A percentile compares a stretch with the other conserved stretches of the same genome.
These are phyloP conservation scores for Amanita molliuscula DNA, from an alignment of 768 basidiomycete species.

Conservation along the genomic window DNA sequence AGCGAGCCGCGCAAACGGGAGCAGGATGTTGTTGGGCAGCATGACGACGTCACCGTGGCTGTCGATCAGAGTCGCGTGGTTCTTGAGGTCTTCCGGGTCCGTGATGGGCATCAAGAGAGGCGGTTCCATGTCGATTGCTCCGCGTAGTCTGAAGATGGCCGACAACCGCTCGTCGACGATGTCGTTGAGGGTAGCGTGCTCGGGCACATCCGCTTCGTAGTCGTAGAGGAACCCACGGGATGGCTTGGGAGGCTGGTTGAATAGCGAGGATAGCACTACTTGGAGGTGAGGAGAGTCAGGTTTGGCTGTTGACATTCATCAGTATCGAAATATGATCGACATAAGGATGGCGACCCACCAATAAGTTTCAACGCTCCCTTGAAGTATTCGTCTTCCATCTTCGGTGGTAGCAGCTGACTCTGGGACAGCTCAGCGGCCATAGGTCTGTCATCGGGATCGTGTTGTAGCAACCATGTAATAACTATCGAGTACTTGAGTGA, in stretches of 20 bases:
- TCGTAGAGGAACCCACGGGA: conserved; percentile 70
- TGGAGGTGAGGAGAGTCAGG: conserved; percentile 76
- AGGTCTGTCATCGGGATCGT: conserved; percentile 71
- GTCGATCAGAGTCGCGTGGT: conserved; percentile 70
- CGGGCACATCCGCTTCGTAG: conserved; percentile 51
- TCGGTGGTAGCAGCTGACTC: conserved; percentile 64
- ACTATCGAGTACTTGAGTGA: conserved; percentile 29
- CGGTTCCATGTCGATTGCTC: conserved; percentile 81
- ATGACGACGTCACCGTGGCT: conserved; percentile 67
- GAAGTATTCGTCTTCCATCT: conserved; percentile 80
- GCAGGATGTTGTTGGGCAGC: conserved; percentile 61
- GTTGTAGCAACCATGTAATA: conserved; percentile 72
- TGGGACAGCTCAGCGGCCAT: conserved; percentile 77
- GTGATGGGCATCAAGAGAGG: conserved; percentile 72
- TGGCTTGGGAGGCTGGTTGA: conserved; percentile 58
- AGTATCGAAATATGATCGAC: neutral
- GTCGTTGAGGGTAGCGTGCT: conserved; percentile 60
- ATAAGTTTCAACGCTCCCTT: conserved; percentile 70
- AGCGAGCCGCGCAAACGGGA: conserved; percentile 78
- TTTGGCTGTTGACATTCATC: conserved; percentile 38
- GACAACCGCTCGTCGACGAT: conserved; percentile 70
- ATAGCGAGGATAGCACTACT: conserved; percentile 67
- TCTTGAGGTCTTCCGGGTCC: conserved; percentile 50
- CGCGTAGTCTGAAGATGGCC: conserved; percentile 78
- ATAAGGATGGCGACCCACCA: conserved; percentile 30